Evolutionary conservation across 1,284 basidiomycete species (phyloP).

Genomic region (Chalciporus piperatoides): DNA sequence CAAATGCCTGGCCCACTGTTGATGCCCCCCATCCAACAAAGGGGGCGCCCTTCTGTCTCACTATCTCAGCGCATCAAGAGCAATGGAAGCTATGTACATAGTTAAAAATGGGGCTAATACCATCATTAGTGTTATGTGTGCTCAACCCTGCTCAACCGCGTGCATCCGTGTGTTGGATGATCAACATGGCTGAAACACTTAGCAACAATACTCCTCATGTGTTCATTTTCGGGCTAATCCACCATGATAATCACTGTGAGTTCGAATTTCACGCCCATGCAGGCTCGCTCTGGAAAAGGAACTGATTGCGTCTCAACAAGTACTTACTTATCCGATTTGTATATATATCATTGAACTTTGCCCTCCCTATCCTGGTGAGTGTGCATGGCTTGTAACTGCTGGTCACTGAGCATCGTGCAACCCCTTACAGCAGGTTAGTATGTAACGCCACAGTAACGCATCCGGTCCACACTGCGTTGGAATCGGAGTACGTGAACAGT

Average conservation of each 20-base stretch:
- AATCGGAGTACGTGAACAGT: no score
- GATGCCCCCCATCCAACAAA: background rate
- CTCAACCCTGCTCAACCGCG: background rate
- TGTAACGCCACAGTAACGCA: no score
- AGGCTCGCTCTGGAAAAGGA: background rate
- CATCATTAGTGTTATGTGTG: background rate
- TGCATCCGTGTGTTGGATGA: background rate
- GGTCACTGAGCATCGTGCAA: no score
- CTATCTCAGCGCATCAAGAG: background rate
- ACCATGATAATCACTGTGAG: background rate
- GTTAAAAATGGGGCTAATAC: background rate
- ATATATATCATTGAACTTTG: no score
- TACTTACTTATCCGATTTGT: no score
- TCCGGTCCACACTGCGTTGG: no score
- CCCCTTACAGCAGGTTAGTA: no score
- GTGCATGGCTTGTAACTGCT: background rate
- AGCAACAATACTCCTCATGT: no score
- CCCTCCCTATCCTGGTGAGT: no score
- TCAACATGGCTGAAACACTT: no score
- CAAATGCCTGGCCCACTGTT: background rate
- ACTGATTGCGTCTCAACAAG: background rate
- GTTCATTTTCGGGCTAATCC: no score
- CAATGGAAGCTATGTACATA: background rate
- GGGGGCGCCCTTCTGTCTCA: background rate
- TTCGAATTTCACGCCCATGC: background rate